Conservation (phyloP, 257 asterid species). For the Gardenia jasminoides region DNA sequence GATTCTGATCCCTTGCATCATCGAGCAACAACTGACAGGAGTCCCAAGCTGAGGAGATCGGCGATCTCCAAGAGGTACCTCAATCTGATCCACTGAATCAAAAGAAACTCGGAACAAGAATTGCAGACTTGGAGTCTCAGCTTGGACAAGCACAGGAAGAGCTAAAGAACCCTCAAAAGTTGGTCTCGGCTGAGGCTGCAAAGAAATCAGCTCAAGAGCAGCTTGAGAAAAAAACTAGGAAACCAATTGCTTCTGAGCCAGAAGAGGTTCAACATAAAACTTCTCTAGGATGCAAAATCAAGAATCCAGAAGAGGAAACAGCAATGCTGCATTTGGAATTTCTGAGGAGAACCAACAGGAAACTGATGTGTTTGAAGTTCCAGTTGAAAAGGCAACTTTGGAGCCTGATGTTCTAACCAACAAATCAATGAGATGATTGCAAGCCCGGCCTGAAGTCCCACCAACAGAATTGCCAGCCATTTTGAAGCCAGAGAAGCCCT, state of each 20-base stretch:
- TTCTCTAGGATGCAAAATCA: constrained; percentile 25
- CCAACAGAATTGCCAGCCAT: constrained; percentile 24
- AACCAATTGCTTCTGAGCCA: constrained; percentile 24
- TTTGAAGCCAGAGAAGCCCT: constrained; percentile 35
- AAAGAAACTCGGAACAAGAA: constrained; percentile 80
- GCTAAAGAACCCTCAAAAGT: constrained; percentile 68
- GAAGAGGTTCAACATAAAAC: constrained; percentile 22
- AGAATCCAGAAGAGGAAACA: constrained; percentile 24
- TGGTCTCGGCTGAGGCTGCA: constrained; percentile 62
- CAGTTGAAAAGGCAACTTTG: constrained; percentile 37
- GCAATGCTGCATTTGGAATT: constrained; percentile 16
- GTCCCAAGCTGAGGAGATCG: constrained; percentile 55
- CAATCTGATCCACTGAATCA: constrained; percentile 53
- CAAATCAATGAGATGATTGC: constrained; percentile 37
- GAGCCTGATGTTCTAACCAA: constrained; percentile 29
- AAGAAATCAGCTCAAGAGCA: constrained; percentile 67
- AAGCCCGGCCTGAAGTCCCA: constrained; percentile 19
- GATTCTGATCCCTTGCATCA: constrained; percentile 60
- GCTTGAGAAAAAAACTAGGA: constrained; percentile 58
- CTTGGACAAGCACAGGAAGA: constrained; percentile 89
- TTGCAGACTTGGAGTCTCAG: constrained; percentile 84
- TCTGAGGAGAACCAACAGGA: constrained; percentile 48
- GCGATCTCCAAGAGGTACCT: constrained; percentile 55
- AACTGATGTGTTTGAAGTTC: constrained; percentile 80
- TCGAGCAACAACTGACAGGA: constrained; percentile 52